Conservation (phyloP, 108 stramenopile species). For the Cyclotella sp. region DNA sequence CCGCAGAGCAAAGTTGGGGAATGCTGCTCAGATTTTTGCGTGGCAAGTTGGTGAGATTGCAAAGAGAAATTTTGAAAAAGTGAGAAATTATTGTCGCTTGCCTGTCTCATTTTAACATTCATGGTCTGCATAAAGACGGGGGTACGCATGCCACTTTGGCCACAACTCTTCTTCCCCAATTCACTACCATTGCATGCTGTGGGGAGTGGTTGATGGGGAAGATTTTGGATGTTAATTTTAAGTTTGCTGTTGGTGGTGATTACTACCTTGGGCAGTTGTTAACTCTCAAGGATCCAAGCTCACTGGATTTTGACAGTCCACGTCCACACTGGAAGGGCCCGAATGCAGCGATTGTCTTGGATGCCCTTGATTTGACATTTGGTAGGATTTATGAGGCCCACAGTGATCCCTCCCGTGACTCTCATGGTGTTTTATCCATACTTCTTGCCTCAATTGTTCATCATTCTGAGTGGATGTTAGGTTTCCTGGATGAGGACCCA, state of each 20-base stretch:
- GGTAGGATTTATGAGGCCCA: conserved; percentile 2
- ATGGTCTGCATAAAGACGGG: conserved; percentile 53
- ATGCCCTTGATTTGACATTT: conserved; percentile 1
- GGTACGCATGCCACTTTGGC: conserved; percentile 48
- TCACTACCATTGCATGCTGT: conserved; percentile 37
- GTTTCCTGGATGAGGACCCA: conserved; percentile 11
- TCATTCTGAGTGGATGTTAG: conserved; percentile 33
- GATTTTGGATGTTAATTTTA: conserved; percentile 53
- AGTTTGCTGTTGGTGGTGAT: conserved; percentile 50
- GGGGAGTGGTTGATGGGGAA: conserved; percentile 56
- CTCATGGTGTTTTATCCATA: conserved; percentile 22
- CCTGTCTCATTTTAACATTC: conserved; percentile 34
- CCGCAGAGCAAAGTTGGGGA: not conserved
- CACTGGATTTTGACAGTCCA: conserved; percentile 28
- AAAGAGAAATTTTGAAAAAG: conserved; percentile 2
- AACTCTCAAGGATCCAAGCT: conserved; percentile 36
- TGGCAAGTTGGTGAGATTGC: too few species aligned
- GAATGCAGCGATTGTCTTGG: not conserved
- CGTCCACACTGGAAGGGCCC: conserved; percentile 42
- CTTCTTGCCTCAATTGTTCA: conserved; percentile 44
- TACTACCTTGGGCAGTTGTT: conserved; percentile 51
- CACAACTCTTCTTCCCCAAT: conserved; percentile 47
- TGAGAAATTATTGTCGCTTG: not conserved
- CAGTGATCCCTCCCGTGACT: conserved; percentile 10
- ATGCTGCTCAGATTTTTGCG: too few species aligned